Evolutionary conservation across 2,329 filamentous ascomycete species (phyloP).

Genomic region (Thelonectria rubi): DNA sequence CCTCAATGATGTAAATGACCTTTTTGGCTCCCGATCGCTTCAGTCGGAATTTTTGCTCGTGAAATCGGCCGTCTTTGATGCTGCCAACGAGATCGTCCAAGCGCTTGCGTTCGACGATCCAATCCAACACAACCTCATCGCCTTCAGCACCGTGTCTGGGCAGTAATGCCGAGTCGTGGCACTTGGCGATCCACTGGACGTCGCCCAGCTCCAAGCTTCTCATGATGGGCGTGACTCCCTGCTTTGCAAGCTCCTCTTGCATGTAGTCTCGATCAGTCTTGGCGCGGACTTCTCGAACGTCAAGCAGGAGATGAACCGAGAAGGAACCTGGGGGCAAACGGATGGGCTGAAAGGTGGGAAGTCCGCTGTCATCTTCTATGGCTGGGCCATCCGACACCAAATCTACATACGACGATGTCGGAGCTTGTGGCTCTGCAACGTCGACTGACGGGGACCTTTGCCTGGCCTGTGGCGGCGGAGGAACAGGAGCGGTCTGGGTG

Average conservation of each 20-base stretch:
- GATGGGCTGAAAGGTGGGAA: constrained; percentile 67
- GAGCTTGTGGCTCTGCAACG: constrained; percentile 19
- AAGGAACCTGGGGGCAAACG: constrained; percentile 71
- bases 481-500: neutral
- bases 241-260: constrained; percentile 73
- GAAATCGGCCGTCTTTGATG: constrained; percentile 84
- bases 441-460: constrained; percentile 34
- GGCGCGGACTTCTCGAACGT: constrained; percentile 77
- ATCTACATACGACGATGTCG: constrained; percentile 46
- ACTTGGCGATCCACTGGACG: constrained; percentile 81
- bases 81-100: constrained; percentile 82
- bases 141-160: constrained; percentile 66
- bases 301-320: constrained; percentile 76
- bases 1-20: constrained; percentile 81
- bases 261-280: constrained; percentile 81
- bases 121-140: constrained; percentile 78
- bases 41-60: constrained; percentile 85
- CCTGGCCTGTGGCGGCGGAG: too few relatives aligned
- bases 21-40: constrained; percentile 77
- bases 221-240: constrained; percentile 71
- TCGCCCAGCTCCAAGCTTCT: constrained; percentile 78
- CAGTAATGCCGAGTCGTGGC: constrained; percentile 66
- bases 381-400: constrained; percentile 53
- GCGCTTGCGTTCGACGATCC: constrained; percentile 82
- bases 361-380: constrained; percentile 40